Conservation (phyloP, 1,284 basidiomycete species). For the Ustilago vetiveriae region DNA sequence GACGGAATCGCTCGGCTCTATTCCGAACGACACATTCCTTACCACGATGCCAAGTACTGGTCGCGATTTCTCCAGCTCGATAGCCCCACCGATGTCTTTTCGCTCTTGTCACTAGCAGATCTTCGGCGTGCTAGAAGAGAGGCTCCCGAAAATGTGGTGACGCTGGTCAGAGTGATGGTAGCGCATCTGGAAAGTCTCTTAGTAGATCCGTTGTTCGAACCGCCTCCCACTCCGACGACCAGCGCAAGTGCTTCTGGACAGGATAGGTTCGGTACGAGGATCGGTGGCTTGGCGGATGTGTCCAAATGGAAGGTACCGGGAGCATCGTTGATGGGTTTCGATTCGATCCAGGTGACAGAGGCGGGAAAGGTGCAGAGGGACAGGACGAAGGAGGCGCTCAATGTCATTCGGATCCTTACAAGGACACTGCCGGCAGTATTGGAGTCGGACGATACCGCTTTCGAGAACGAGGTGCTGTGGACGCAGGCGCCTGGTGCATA, state of each 20-base stretch:
- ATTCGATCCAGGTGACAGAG: background rate
- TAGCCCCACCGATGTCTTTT: conserved; percentile 53
- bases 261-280: conserved; percentile 5
- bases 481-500: conserved; percentile 24
- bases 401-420: conserved; percentile 60
- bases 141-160: conserved; percentile 60
- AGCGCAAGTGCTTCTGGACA: conserved; percentile 9
- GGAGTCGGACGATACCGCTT: conserved; percentile 23
- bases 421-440: conserved; percentile 57
- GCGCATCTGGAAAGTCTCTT: conserved; percentile 61
- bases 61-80: conserved; percentile 51
- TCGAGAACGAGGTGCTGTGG: conserved; percentile 52
- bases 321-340: conserved; percentile 18
- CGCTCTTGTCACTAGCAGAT: conserved; percentile 50
- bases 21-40: conserved; percentile 53
- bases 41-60: conserved; percentile 60
- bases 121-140: conserved; percentile 42
- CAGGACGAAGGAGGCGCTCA: conserved; percentile 57
- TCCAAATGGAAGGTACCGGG: conserved; percentile 32
- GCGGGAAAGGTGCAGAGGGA: conserved; percentile 30
- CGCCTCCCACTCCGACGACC: conserved; percentile 34
- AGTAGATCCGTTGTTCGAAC: conserved; percentile 55
- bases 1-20: conserved; percentile 60
- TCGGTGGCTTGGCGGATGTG: conserved; percentile 23
- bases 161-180: conserved; percentile 56